Base-by-base conservation (phyloP, 1,139 yeast species). In the Candida tetrigidarum region DNA sequence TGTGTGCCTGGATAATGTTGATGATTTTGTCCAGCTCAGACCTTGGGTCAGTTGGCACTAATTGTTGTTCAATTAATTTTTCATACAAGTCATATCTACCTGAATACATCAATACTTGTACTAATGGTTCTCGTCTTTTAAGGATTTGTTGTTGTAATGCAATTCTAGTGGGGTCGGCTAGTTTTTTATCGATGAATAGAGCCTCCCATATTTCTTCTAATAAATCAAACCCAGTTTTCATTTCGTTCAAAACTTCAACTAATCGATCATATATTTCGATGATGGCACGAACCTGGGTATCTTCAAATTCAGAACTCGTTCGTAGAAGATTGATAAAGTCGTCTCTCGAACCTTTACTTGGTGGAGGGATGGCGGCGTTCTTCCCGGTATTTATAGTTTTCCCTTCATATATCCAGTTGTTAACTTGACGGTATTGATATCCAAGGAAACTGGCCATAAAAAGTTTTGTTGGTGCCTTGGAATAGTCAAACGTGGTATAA, bases 341-440 rank as follows among this genome's bases (percentile, higher is more conserved):
- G 25, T 32, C 22, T 19, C 12, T 10, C 12, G 5, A 11, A 19
- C 36, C 11, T 15, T n/a, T 5, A 18, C 18, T 16, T 30, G n/a
- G n/a, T n/a, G n/a, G n/a, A n/a, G n/a, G n/a, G n/a, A n/a, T n/a
- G n/a, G n/a, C n/a, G n/a, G n/a, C n/a, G n/a, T n/a, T n/a, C n/a
- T n/a, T n/a, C n/a, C n/a, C n/a, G n/a, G n/a, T n/a, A 5, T 32
- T 19, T 15, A 9, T 11, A n/a, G 5, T 19, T 8, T 19, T 19
- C 10, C 37, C 39, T 37, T 54, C 54, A 19, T 44, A 41, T 7
- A 60, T 44, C 30, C 59, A 46, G 18, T 47, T 45, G 28, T 54
- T 52, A 19, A 56, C 50, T 29, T 48, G 52, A 6, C 52, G 41
- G 37, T 54, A 56, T 28, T 48, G 36, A 22, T 46, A 39, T 14